Evolutionary conservation across 768 basidiomycete genomes (phyloP), one percentile per base, ranked within the genome.

Genomic region (Tricholoma hemisulphureum): DNA sequence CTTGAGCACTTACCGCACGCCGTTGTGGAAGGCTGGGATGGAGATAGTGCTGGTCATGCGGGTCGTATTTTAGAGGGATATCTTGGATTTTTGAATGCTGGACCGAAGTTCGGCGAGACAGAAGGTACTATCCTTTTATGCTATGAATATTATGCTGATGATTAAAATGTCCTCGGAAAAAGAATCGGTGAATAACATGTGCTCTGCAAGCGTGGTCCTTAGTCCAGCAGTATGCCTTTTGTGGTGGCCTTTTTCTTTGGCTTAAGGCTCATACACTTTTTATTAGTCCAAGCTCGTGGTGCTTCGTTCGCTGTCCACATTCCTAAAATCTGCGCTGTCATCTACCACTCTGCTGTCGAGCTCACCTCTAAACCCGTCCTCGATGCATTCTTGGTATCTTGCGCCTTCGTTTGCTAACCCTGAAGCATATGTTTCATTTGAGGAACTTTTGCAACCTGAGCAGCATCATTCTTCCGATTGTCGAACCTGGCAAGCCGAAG

Each of bases 201-300:
- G 85, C 7, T 84, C 85, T 4, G 79, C 86, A 0, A 85, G 84
- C 57, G 84, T 89, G 13, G 76, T 86, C 2, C 71, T 92, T 45
- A 87, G 87, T 7, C 74, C 84, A 51, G 75, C 81, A 18, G 90
- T 92, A 70, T 48, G 84, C 61, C 5, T 32, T n/a, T 61, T 53
- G n/a, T n/a, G n/a, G n/a, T n/a, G n/a, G n/a, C 18, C 28, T 56
- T 9, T 6, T 24, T n/a, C 18, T 53, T 28, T 3, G 26, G 11
- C n/a, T n/a, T 0, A 29, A 49, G 26, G 26, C 26, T 49, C 16
- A 49, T 29, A 4, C 26, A 13, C 46, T 49, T 49, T 14, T 57
- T 58, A 49, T 58, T 48, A 92, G 91, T 92, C 93, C 11, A 93
- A 88, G 73, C 80, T 90, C 53, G 79, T 86, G n/a, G 83, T 93